Evolutionary conservation across 1,284 basidiomycete species (phyloP), one percentile per base, ranked within the genome.

Genomic region (Paramarasmius palmivorus): DNA sequence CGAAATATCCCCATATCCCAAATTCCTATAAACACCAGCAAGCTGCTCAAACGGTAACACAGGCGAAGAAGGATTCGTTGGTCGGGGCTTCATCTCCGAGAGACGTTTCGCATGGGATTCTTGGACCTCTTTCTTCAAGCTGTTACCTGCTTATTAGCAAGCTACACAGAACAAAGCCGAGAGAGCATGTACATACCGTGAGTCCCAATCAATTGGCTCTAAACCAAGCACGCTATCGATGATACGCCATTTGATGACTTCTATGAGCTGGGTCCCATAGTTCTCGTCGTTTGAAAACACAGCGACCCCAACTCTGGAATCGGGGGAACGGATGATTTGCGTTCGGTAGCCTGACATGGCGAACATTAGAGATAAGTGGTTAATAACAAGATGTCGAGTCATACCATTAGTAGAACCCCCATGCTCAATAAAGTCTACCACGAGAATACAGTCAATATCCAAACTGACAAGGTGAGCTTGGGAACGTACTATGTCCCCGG

Each of bases 231-330:
- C 58, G 17, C 58, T 48, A 49, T 68, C 66, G 2, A 65, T 45
- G 34, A 68, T 57, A 17, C 61, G 55, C 20, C 52, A 62, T 36
- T 62, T 64, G 51, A 66, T 58, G 9, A 62, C 56, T 9, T 55
- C 44, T 4, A 37, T 42, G n/a, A 64, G 50, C 4, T 20, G 22
- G 12, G 10, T 9, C 5, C 65, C 65, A 29, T 57, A 61, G n/a
- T 49, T 46, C n/a, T 56, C 41, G 35, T 67, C 65, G 45, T 66
- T 67, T n/a, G 44, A 56, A 3, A 66, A 54, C 2, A 68, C 61
- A 4, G 63, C 61, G 12, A 68, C 48, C 1, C 66, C 66, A n/a
- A 68, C n/a, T 15, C 59, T 53, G 17, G 61, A 57, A 19, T 53
- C 58, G 10, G 66, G 65, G 3, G 66, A 53, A 23, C 65, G 59